Evolutionary conservation across 805 yeast genomes (phyloP).

Genomic region (Kodamaea lidongshanica): DNA sequence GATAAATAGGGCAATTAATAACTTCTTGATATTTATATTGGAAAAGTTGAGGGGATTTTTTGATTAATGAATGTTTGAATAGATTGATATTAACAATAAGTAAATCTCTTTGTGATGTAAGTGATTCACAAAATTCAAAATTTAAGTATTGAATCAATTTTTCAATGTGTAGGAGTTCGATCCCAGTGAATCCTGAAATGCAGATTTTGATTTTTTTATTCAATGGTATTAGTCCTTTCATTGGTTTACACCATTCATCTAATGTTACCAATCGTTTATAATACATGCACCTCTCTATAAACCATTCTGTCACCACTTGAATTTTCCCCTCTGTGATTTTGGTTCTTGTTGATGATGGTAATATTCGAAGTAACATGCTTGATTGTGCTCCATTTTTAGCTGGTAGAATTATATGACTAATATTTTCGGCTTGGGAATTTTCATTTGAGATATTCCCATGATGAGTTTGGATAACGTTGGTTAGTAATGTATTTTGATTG

Average conservation of each 20-base stretch:
- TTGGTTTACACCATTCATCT: conserved; percentile 65
- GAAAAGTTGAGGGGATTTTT: conserved; percentile 39
- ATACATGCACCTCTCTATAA: conserved; percentile 65
- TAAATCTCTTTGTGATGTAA: conserved; percentile 49
- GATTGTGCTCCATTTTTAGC: conserved; percentile 26
- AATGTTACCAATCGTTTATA: conserved; percentile 37
- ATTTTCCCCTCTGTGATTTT: conserved; percentile 17
- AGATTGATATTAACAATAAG: conserved; percentile 49
- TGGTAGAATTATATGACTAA: conserved; percentile 31
- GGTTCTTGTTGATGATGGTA: conserved; percentile 19
- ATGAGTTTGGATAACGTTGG: conserved; percentile 40
- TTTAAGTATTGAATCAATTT: conserved; percentile 55
- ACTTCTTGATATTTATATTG: conserved; percentile 28
- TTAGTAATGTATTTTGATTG: conserved; percentile 32
- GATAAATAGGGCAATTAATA: conserved; percentile 30
- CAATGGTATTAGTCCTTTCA: conserved; percentile 26
- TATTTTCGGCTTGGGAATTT: conserved; percentile 15
- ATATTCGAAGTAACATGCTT: conserved; percentile 19
- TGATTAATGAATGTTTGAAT: conserved; percentile 31
- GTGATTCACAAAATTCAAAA: conserved; percentile 42
- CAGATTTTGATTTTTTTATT: conserved; percentile 33
- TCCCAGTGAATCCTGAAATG: conserved; percentile 71
- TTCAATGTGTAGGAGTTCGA: conserved; percentile 64
- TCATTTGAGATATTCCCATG: conserved; percentile 30
- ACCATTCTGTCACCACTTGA: conserved; percentile 67